Evolutionary conservation across 2,329 filamentous ascomycete species (phyloP).

Genomic region (Fusarium ambrosium): DNA sequence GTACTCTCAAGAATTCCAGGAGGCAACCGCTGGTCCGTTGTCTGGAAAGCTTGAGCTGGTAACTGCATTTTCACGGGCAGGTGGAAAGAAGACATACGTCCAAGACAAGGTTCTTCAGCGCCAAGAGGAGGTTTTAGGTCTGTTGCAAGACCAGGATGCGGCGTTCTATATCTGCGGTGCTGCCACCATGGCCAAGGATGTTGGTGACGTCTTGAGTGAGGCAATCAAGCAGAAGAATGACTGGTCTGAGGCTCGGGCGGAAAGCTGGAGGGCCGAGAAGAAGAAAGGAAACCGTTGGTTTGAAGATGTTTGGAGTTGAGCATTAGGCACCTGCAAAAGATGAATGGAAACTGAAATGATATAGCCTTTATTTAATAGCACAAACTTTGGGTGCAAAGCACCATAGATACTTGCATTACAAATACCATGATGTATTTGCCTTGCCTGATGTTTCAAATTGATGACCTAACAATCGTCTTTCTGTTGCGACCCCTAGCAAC

Average conservation of each 20-base stretch:
- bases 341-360: neutral
- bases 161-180: neutral
- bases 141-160: neutral
- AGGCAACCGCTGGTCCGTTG: neutral
- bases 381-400: neutral
- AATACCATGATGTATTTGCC: neutral
- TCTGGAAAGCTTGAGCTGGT: neutral
- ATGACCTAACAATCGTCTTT: neutral
- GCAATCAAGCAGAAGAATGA: neutral
- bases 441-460: neutral
- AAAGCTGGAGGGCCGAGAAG: neutral
- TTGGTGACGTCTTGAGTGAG: neutral
- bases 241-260: neutral
- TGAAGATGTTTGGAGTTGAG: neutral
- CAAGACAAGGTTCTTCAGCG: neutral
- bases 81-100: neutral
- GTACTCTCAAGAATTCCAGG: neutral
- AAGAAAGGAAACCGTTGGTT: constrained; percentile 7
- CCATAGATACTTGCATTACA: neutral
- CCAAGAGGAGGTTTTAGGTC: neutral
- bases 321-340: neutral
- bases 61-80: neutral
- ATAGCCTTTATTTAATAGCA: neutral
- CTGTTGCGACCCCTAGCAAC: too few relatives aligned
- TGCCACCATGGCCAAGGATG: neutral